Conservation (phyloP, 345 rosid species). For the Aethionema arabicum region DNA sequence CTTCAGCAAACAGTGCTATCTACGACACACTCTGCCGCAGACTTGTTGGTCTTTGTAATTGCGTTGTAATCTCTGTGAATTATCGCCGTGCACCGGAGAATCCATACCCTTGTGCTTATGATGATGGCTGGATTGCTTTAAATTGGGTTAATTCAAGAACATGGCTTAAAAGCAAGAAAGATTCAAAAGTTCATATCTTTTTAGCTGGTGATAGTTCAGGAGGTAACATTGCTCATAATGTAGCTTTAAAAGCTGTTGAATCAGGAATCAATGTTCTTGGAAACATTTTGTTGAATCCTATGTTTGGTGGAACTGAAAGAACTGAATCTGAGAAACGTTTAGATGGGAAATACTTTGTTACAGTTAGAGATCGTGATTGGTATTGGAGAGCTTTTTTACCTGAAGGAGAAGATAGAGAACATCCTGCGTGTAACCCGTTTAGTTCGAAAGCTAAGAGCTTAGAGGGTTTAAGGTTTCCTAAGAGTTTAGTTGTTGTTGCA, state of each 20-base stretch:
- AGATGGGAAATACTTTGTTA: constrained; percentile 85
- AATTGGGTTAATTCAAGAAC: constrained; percentile 71
- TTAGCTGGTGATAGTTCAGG: constrained; percentile 95
- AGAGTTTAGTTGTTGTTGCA: constrained; percentile 81
- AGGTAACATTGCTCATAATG: constrained; percentile 85
- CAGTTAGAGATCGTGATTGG: constrained; percentile 76
- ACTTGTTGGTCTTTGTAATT: constrained; percentile 62
- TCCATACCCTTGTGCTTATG: constrained; percentile 80
- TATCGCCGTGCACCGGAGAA: constrained; percentile 88
- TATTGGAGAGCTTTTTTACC: constrained; percentile 92
- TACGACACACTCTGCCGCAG: constrained; percentile 82
- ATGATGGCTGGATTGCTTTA: constrained; percentile 86
- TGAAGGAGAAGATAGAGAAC: constrained; percentile 79
- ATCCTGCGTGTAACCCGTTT: constrained; percentile 86
- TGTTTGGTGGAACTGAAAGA: constrained; percentile 86
- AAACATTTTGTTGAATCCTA: constrained; percentile 75
- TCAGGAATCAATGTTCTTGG: constrained; percentile 63
- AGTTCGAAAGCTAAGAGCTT: constrained; percentile 60
- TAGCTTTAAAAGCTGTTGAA: constrained; percentile 66
- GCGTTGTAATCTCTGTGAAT: constrained; percentile 85
- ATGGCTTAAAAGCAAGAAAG: constrained; percentile 73
- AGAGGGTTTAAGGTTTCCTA: constrained; percentile 62
- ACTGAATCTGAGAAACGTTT: constrained; percentile 73
- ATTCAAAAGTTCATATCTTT: constrained; percentile 68
- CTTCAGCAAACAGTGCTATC: constrained; percentile 77